A percentile compares a stretch with the other conserved stretches of the same genome.
Evolutionary conservation across 1,284 basidiomycete species (phyloP).

Genomic region (Leucoagaricus sp.): DNA sequence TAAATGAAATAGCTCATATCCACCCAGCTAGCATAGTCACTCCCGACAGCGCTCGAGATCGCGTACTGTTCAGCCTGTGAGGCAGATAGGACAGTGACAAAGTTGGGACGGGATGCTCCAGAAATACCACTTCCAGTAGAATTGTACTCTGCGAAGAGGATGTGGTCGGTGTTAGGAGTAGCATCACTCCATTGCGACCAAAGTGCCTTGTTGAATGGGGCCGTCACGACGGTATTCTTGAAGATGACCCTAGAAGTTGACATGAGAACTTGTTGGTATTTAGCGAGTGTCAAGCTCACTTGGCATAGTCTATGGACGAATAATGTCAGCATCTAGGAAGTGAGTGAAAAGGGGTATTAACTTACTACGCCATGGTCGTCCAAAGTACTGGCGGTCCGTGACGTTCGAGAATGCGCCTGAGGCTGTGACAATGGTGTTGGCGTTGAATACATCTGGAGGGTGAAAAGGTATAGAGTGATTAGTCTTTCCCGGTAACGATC

Average conservation of each 20-base stretch:
- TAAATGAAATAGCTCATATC: slow-evolving; percentile 41
- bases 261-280: neutral
- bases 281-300: slow-evolving; percentile 26
- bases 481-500: neutral
- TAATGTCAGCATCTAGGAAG: neutral
- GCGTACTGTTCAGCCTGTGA: slow-evolving; percentile 38
- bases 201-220: slow-evolving; percentile 41
- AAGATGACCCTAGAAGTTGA: slow-evolving; percentile 39
- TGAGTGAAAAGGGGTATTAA: slow-evolving; percentile 6
- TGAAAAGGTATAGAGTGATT: neutral
- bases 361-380: slow-evolving; percentile 52
- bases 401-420: slow-evolving; percentile 38
- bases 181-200: slow-evolving; percentile 49
- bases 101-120: slow-evolving; percentile 38
- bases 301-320: slow-evolving; percentile 32
- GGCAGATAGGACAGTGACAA: slow-evolving; percentile 39
- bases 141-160: slow-evolving; percentile 49
- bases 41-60: slow-evolving; percentile 45
- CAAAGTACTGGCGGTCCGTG: slow-evolving; percentile 42
- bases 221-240: slow-evolving; percentile 43
- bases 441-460: slow-evolving; percentile 45
- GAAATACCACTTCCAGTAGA: slow-evolving; percentile 41
- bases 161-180: slow-evolving; percentile 39
- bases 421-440: slow-evolving; percentile 48
- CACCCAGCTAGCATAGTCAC: slow-evolving; percentile 45